These are phyloP conservation scores for Sporothrix pseudoabietina DNA, from an alignment of 2,329 filamentous ascomycete species.

Conservation along the genomic window DNA sequence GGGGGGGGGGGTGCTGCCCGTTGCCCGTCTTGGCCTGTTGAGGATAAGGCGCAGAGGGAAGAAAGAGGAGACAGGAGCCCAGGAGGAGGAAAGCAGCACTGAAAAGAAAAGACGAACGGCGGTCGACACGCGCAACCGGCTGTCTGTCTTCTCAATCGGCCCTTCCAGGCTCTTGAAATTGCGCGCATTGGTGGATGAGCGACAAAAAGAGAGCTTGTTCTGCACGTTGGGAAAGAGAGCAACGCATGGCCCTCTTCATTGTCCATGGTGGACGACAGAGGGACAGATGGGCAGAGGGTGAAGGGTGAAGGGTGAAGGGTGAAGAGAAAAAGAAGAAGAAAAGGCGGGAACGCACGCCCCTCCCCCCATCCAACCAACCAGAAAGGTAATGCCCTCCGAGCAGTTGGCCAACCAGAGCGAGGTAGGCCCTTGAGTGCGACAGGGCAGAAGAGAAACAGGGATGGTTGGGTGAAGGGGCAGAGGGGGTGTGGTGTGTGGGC, in stretches of 20 bases:
- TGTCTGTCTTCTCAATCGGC: conserved; percentile 27
- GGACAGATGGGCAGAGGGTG: neutral
- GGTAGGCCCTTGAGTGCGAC: neutral
- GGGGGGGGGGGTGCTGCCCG: neutral
- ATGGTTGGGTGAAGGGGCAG: neutral
- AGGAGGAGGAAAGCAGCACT: neutral
- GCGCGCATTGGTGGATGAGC: conserved; percentile 1
- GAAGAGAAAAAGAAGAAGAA: neutral
- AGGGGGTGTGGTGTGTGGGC: neutral
- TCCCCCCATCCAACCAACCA: conserved; percentile 21
- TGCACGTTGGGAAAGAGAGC: neutral
- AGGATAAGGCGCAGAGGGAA: neutral
- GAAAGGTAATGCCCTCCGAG: conserved; percentile 25
- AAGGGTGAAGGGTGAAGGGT: neutral
- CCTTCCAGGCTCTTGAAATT: conserved; percentile 30
- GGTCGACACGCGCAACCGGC: neutral
- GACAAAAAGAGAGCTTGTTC: neutral
- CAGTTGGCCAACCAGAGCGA: conserved; percentile 19
- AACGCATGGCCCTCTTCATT: neutral
- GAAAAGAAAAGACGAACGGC: conserved; percentile 22
- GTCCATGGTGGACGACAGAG: too few relatives aligned
- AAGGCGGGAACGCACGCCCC: neutral
- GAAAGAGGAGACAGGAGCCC: neutral
- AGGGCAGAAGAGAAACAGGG: conserved; percentile 17
- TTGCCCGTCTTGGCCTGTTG: conserved; percentile 15